Evolutionary conservation across 1,284 basidiomycete species (phyloP).

Genomic region (Fistulinella cinereoalba): DNA sequence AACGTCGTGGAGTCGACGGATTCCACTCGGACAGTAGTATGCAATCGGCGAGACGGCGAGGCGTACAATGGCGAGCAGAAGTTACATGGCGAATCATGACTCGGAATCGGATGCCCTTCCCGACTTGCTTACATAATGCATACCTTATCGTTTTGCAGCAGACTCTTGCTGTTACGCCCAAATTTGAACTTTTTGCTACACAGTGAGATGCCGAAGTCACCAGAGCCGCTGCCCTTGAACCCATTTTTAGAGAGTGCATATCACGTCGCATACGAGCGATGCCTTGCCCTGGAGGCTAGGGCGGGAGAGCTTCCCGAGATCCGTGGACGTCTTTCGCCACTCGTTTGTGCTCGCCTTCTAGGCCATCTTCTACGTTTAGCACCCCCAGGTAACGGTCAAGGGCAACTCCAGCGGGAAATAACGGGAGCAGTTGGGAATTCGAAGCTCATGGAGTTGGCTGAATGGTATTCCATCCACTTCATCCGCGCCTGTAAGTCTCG

Average conservation of each 20-base stretch:
- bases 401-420: conserved; percentile 8
- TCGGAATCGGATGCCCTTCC: too few relatives aligned
- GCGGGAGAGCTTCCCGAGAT: background rate
- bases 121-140: too few relatives aligned
- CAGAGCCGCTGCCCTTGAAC: background rate
- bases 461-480: background rate
- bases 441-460: background rate
- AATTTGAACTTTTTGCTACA: too few relatives aligned
- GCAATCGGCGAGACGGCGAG: too few relatives aligned
- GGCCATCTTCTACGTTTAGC: conserved; percentile 2
- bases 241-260: background rate
- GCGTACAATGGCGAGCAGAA: too few relatives aligned
- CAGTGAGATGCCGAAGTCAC: too few relatives aligned
- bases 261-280: background rate
- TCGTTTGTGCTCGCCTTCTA: conserved; percentile 3
- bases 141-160: too few relatives aligned
- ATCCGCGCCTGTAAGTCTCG: background rate
- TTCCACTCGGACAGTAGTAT: too few relatives aligned
- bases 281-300: background rate
- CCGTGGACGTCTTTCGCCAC: background rate
- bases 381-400: background rate
- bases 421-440: background rate
- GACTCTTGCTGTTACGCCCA: too few relatives aligned
- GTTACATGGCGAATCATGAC: too few relatives aligned
- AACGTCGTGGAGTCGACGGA: too few relatives aligned